phyloP scores from a whole-genome alignment of 2,329 filamentous ascomycete genomes.

The Phialophora macrospora region DNA sequence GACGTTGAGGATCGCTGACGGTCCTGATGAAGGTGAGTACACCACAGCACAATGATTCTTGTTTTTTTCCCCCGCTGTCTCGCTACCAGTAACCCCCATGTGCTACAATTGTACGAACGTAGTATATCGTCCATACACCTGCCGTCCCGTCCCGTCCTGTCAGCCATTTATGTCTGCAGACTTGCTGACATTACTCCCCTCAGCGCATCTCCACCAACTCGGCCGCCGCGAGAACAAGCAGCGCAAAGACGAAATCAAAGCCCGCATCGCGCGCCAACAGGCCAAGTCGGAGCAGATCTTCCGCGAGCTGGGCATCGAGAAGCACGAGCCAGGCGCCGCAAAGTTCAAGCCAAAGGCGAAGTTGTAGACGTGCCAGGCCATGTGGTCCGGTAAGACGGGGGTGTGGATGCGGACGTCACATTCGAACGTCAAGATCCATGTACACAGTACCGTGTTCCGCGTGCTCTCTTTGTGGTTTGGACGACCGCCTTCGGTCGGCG shows the following conservation, averaged over 20 bases:
- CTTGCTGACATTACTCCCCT: not conserved
- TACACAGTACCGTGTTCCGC: too few relatives aligned
- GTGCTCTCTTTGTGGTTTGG: too few relatives aligned
- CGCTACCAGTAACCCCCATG: not conserved
- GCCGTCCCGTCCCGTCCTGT: too few relatives aligned
- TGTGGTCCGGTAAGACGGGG: not conserved
- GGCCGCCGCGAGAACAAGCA: conserved; percentile 59
- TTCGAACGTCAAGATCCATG: not conserved
- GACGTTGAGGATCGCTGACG: conserved; percentile 85
- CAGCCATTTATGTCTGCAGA: too few relatives aligned
- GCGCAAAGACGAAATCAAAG: conserved; percentile 29
- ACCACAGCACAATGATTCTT: conserved; percentile 48
- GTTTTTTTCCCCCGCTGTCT: conserved; percentile 74
- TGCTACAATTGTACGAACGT: not conserved
- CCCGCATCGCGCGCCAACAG: conserved; percentile 24
- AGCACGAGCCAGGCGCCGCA: conserved; percentile 25
- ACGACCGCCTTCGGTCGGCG: not conserved
- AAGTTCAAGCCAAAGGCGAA: conserved; percentile 30
- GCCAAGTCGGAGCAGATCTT: conserved; percentile 29
- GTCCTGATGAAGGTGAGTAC: conserved; percentile 77
- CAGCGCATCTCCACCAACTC: conserved; percentile 72
- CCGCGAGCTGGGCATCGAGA: conserved; percentile 25
- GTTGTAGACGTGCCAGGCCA: not conserved
- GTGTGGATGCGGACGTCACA: not conserved
- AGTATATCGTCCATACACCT: not conserved